Evolutionary conservation across 1,284 basidiomycete genomes (phyloP), one percentile per base, ranked within the genome.

Genomic region (Stereum hirsutum): DNA sequence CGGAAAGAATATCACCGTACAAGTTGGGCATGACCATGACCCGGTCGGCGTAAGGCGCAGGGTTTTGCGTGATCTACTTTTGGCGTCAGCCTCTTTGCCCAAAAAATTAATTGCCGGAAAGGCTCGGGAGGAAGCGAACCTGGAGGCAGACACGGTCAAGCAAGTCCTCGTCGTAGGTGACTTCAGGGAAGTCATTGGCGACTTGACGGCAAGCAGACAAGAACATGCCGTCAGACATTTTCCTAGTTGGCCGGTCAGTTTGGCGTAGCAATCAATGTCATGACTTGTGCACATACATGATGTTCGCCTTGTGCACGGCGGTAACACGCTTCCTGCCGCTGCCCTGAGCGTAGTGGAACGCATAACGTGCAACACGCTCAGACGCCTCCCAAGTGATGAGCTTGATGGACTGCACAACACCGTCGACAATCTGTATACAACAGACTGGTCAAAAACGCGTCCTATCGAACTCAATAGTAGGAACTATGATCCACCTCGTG

Each of bases 1-100:
- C 95, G 41, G 95, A 98, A 51, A 98, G 72, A 62, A 99, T 99
- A 66, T 97, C 95, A 64, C 89, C 92, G 60, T 90, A 94, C 50
- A 99, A 72, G 76, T 99, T 99, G 52, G 96, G 96, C 95, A 99
- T 99, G 55, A 99, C 96, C 95, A 99, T 99, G 55, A 99, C 96
- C 48, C 92, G 87, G 70, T 98, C 94, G 38, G 89, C 76, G 70
- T 85, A 99, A 8, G 96, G 96, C 52, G 69, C 74, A 27, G 96
- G 96, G 69, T 99, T 93, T 65, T 91, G 89, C 26, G 89, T 88
- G 54, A 95, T 76, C 81, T 90, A 20, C 19, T 21, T 35, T 11
- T 26, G 35, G 35, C 42, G 36, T 43, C 24, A 41, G 17, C 36
- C 10, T 3, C n/a, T 14, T 10, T 21, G 34, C 3, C 4, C 34